Base-by-base conservation (phyloP, 495 filamentous ascomycete species). In the Xylaria nigripes region DNA sequence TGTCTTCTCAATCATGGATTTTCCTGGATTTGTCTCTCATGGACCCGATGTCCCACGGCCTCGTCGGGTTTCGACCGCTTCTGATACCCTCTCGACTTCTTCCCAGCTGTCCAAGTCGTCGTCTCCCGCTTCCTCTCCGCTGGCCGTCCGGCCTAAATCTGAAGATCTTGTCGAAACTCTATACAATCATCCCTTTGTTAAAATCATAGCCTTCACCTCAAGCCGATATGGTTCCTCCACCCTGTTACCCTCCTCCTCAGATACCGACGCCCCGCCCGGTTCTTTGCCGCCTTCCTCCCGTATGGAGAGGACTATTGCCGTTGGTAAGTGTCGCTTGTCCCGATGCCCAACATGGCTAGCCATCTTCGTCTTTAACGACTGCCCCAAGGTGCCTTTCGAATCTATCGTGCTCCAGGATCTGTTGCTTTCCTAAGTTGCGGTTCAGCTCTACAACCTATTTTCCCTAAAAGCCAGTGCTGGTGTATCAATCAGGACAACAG, bases 401-500 rank as follows among this genome's bases (percentile, higher is more conserved):
- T 96, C 50, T 91, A 96, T 67, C 81, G 82, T 52, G 84, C 90
- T 23, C 83, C 87, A 6, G 85, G 86, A 9, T 82, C 87, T 41
- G 86, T 91, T 0, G 86, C 86, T 16, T 95, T 95, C 64, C 78
- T 96, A 9, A 89, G 85, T 69, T 94, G 88, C 59, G 87, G 87
- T 51, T 77, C 72, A 57, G 81, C 88, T 24, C 78, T 95, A 9
- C 86, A 87, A 58, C 84, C 90, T 43, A 92, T 96, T 42, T 65
- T 96, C 34, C 86, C 87, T 9, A 93, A 87, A 67, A 92, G 86
- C 18, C 87, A 93, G 64, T 93, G 83, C 56, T 96, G 90, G 90
- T 93, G 87, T 69, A 87, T 96, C 19, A 87, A 95, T 64, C 86
- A 86, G 42, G 81, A 84, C 36, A 85, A 84, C 32, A 76, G 73